Evolutionary conservation across 805 yeast species (phyloP).

Genomic region (Ogataea methanolica): DNA sequence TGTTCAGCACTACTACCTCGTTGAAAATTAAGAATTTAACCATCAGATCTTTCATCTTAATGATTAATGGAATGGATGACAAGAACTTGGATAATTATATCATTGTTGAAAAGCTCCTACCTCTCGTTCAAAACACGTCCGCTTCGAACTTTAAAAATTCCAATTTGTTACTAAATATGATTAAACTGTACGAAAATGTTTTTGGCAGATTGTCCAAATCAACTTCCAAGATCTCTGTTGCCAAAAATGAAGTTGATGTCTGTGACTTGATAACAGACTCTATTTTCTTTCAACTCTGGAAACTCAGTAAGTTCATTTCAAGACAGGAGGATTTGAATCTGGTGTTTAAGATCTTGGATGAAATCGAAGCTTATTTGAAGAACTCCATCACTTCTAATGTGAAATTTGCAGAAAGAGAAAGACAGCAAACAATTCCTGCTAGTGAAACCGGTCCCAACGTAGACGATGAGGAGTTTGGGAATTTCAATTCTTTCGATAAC

Average conservation of each 20-base stretch:
- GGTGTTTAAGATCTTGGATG: slow-evolving; percentile 12
- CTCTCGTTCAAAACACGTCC: slow-evolving; percentile 48
- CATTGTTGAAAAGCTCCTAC: slow-evolving; percentile 75
- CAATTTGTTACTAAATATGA: slow-evolving; percentile 25
- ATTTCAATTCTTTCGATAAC: slow-evolving; percentile 1
- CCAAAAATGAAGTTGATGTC: slow-evolving; percentile 21
- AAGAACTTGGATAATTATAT: slow-evolving; percentile 67
- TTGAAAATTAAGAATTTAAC: slow-evolving; percentile 72
- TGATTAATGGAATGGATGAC: slow-evolving; percentile 39
- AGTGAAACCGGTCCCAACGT: neutral
- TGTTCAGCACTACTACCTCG: slow-evolving; percentile 82
- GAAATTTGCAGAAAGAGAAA: slow-evolving; percentile 3
- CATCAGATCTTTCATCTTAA: slow-evolving; percentile 50
- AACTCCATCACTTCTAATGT: slow-evolving; percentile 13
- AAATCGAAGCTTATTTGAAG: slow-evolving; percentile 18
- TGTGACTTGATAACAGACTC: slow-evolving; percentile 27
- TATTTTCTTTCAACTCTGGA: slow-evolving; percentile 33
- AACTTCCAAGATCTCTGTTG: slow-evolving; percentile 18
- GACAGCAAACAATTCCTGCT: neutral
- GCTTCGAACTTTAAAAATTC: slow-evolving; percentile 28
- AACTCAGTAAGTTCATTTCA: slow-evolving; percentile 21
- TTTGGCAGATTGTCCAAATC: slow-evolving; percentile 23
- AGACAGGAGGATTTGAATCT: slow-evolving; percentile 19
- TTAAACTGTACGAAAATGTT: slow-evolving; percentile 26
- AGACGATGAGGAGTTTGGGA: slow-evolving; percentile 15